Percentiles rank a stretch among this genome's conserved stretches.
These are phyloP conservation scores for Aspergillus novoparasiticus DNA, from an alignment of 2,329 filamentous ascomycete genomes.

Conservation along the genomic window DNA sequence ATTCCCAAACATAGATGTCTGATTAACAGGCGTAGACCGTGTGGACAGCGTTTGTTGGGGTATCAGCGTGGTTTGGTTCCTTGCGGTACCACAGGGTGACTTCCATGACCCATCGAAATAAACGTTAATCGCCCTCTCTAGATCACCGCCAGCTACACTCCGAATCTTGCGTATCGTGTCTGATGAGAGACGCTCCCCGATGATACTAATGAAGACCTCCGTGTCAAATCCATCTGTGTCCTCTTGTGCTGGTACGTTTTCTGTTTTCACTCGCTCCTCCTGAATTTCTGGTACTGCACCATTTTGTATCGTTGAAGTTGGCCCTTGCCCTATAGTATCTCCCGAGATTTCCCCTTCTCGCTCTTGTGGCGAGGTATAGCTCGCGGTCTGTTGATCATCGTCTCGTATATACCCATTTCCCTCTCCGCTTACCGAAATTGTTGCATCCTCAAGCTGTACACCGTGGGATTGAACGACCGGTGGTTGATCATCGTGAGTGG, in stretches of 20 bases:
- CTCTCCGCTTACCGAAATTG: neutral
- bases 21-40: constrained; percentile 2
- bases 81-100: constrained; percentile 22
- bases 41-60: constrained; percentile 11
- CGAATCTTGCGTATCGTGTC: constrained; percentile 53
- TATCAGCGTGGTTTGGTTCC: constrained; percentile 13
- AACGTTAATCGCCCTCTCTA: constrained; percentile 65
- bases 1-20: neutral
- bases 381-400: neutral
- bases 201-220: constrained; percentile 57
- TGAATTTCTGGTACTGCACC: neutral
- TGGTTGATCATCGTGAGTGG: neutral
- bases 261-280: constrained; percentile 1
- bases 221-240: constrained; percentile 53
- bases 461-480: neutral
- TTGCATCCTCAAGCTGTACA: neutral
- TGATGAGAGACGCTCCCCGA: constrained; percentile 55
- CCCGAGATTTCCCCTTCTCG: neutral
- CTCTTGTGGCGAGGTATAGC: neutral
- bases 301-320: neutral
- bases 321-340: neutral
- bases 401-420: neutral
- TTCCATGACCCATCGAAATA: constrained; percentile 68
- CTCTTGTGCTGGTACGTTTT: constrained; percentile 2
- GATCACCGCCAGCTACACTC: constrained; percentile 52